A percentile compares a stretch with the other conserved stretches of the same genome.
These are phyloP conservation scores for Xylariaceae sp. DNA, from an alignment of 2,329 filamentous ascomycete genomes.

Conservation along the genomic window DNA sequence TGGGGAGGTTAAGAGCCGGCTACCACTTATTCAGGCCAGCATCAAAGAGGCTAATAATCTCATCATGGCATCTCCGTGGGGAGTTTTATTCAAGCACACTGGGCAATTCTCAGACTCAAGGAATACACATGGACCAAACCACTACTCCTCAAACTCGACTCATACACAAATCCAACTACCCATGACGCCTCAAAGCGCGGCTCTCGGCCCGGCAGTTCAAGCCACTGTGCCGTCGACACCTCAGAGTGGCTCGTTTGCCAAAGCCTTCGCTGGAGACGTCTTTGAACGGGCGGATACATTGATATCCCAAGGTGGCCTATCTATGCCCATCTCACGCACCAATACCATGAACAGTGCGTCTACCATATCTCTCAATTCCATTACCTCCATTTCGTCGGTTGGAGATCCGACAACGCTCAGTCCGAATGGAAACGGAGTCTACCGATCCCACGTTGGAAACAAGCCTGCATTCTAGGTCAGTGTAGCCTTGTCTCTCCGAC, in stretches of 20 bases:
- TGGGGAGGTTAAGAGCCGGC: constrained; percentile 65
- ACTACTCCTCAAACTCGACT: constrained; percentile 32
- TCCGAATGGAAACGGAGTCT: constrained; percentile 24
- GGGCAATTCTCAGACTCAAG: constrained; percentile 22
- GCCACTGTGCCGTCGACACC: constrained; percentile 78
- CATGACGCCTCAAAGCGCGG: constrained; percentile 85
- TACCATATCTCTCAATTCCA: constrained; percentile 32
- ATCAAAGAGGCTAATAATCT: constrained; percentile 75
- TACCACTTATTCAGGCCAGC: constrained; percentile 76
- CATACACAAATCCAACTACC: constrained; percentile 49
- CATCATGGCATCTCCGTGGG: constrained; percentile 61
- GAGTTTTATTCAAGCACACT: constrained; percentile 38
- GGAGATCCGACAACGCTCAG: constrained; percentile 28
- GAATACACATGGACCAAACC: constrained; percentile 29
- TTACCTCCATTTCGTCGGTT: constrained; percentile 27
- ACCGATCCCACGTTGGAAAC: constrained; percentile 27
- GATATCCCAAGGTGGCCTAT: constrained; percentile 54
- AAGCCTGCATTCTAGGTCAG: constrained; percentile 31
- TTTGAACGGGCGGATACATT: constrained; percentile 58
- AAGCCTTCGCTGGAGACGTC: constrained; percentile 54
- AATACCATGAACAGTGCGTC: constrained; percentile 38
- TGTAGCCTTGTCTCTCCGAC: constrained; percentile 20
- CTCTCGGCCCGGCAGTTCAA: constrained; percentile 83
- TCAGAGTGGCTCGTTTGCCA: constrained; percentile 52
- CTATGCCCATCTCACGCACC: constrained; percentile 45